Conservation (phyloP, 1,139 yeast genomes). For the Saccharomyces hybrid region DNA sequence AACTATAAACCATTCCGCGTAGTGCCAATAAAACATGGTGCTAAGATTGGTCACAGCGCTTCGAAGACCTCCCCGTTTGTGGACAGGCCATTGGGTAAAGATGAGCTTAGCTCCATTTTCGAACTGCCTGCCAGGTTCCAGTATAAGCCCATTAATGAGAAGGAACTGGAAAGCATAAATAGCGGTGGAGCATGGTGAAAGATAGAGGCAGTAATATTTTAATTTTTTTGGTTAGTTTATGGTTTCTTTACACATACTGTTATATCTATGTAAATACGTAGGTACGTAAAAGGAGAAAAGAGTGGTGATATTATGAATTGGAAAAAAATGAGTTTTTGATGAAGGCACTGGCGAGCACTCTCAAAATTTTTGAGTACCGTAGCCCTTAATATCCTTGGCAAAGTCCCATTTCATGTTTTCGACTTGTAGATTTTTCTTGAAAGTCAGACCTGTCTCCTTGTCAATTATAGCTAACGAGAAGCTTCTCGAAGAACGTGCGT, state of each 20-base stretch:
- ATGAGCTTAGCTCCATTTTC: constrained; percentile 45
- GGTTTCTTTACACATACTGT: neutral
- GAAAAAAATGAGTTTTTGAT: neutral
- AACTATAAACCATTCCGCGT: constrained; percentile 27
- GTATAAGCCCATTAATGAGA: constrained; percentile 51
- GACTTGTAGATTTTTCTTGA: constrained; percentile 62
- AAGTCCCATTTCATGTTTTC: constrained; percentile 81
- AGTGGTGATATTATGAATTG: neutral
- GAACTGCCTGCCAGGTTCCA: constrained; percentile 66
- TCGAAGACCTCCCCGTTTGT: constrained; percentile 37
- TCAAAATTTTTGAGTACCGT: constrained; percentile 58
- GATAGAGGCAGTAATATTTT: constrained; percentile 3
- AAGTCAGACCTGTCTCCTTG: constrained; percentile 49
- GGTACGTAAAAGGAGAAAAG: neutral
- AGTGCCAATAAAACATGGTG: constrained; percentile 30
- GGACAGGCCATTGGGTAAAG: constrained; percentile 21
- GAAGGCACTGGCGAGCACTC: neutral
- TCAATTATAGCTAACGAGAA: constrained; percentile 76
- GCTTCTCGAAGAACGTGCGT: constrained; percentile 86
- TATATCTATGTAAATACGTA: neutral
- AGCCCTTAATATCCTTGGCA: constrained; percentile 83
- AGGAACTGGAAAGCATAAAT: constrained; percentile 66
- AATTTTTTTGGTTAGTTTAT: neutral
- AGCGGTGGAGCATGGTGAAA: constrained; percentile 59
- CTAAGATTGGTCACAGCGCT: constrained; percentile 28